phyloP scores from a whole-genome alignment of 176 grass and related monocot species.

The Bolboschoenus planiculmis region DNA sequence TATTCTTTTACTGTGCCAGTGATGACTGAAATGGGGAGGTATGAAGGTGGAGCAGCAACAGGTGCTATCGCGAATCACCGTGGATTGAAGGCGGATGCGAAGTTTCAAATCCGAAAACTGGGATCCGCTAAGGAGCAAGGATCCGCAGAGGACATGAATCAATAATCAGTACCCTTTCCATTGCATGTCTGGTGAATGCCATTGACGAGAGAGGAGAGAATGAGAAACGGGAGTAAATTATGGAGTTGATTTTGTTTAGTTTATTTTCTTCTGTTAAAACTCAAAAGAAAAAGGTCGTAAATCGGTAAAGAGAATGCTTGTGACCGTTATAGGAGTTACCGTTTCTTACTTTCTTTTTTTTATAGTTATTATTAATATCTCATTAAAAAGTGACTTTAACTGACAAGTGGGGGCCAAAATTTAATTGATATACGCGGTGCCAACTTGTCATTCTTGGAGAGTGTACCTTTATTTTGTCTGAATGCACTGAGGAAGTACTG shows the following conservation, averaged over 20 bases:
- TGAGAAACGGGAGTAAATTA: background rate
- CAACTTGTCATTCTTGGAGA: background rate
- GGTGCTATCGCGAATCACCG: conserved; percentile 21
- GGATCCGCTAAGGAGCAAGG: conserved; percentile 1
- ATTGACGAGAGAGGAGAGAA: background rate
- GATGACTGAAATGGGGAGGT: conserved; percentile 11
- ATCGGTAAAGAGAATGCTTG: background rate
- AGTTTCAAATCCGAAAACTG: conserved; percentile 31
- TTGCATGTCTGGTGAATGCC: no score
- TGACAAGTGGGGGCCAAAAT: background rate
- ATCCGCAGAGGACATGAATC: background rate
- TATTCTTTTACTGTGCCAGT: background rate
- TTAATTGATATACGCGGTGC: background rate
- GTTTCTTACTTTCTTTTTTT: background rate
- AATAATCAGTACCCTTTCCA: background rate
- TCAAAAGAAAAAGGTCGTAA: background rate
- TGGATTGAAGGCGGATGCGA: conserved; percentile 47
- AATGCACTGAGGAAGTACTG: background rate
- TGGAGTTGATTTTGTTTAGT: background rate
- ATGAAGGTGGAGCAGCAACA: conserved; percentile 14
- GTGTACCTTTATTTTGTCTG: background rate
- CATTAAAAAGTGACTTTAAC: background rate
- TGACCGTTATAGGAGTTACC: conserved; percentile 3
- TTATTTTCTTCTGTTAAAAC: background rate
- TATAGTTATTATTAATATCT: background rate